Percentiles rank a stretch among this genome's conserved stretches.
These are phyloP conservation scores for Lagerstroemia speciosa DNA, from an alignment of 345 rosid genomes.

Conservation along the genomic window DNA sequence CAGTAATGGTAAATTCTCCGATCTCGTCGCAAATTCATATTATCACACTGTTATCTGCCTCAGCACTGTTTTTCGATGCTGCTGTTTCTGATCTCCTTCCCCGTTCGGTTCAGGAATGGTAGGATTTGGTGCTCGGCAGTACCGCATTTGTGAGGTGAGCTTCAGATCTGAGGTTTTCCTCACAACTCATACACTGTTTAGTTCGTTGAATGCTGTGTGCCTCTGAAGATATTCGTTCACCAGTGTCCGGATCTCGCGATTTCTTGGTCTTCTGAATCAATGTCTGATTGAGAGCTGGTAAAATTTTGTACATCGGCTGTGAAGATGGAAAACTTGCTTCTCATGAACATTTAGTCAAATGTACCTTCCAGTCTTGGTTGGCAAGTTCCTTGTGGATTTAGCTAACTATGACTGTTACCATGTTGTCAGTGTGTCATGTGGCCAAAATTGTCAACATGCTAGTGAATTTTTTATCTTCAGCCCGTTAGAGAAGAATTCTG, in stretches of 20 bases:
- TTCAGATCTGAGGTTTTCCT: conserved; percentile 45
- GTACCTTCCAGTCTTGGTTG: too few relatives aligned
- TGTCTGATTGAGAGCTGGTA: background rate
- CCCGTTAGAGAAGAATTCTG: too few relatives aligned
- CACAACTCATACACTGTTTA: background rate
- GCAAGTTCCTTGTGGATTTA: too few relatives aligned
- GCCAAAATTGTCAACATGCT: too few relatives aligned
- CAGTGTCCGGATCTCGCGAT: too few relatives aligned
- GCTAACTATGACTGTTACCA: too few relatives aligned
- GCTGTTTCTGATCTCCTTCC: background rate
- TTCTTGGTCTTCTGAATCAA: too few relatives aligned
- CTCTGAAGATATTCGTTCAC: too few relatives aligned
- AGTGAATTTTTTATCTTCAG: too few relatives aligned
- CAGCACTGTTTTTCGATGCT: background rate
- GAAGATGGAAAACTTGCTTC: background rate
- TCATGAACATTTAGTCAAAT: too few relatives aligned
- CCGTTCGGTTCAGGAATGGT: conserved; percentile 26
- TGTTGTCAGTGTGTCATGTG: too few relatives aligned
- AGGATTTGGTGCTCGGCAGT: conserved; percentile 29
- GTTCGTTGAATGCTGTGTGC: too few relatives aligned
- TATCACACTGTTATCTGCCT: background rate
- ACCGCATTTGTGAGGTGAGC: conserved; percentile 30
- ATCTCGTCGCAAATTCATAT: background rate
- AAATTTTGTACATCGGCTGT: background rate
- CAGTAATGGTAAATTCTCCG: conserved; percentile 26